These are phyloP conservation scores for Clathrus columnatus DNA, from an alignment of 768 basidiomycete genomes.

Conservation along the genomic window DNA sequence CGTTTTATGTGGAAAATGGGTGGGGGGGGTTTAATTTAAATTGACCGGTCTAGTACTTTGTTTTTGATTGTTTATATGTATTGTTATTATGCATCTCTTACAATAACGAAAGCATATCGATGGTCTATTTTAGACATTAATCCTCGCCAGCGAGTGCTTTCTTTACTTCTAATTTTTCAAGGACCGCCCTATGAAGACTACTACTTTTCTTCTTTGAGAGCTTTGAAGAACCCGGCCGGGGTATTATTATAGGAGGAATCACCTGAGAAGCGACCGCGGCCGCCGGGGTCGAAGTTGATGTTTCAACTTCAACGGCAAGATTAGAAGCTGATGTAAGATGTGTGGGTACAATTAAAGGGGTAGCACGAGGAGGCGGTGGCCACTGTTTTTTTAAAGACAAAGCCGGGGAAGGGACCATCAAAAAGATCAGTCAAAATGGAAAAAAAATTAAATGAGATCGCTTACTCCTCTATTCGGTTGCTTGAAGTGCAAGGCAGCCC, in stretches of 20 bases:
- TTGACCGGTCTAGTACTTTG: not conserved
- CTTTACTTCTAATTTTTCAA: conserved; percentile 69
- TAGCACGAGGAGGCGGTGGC: conserved; percentile 74
- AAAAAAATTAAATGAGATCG: conserved; percentile 13
- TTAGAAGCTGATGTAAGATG: conserved; percentile 34
- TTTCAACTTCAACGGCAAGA: not conserved
- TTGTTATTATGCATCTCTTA: not conserved
- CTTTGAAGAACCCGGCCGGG: conserved; percentile 10
- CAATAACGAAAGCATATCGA: too few relatives aligned
- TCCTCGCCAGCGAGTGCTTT: conserved; percentile 31
- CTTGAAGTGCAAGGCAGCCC: conserved; percentile 84
- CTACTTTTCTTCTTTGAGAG: conserved; percentile 39
- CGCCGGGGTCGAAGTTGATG: conserved; percentile 7
- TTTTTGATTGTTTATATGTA: not conserved
- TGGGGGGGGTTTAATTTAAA: too few relatives aligned
- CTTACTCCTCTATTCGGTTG: conserved; percentile 74
- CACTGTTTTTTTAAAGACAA: conserved; percentile 37
- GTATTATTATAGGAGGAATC: not conserved
- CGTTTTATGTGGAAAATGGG: too few relatives aligned
- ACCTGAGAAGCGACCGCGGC: conserved; percentile 10
- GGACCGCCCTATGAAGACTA: conserved; percentile 58
- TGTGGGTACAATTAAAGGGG: conserved; percentile 70
- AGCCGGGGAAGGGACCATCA: not conserved
- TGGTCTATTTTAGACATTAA: not conserved
- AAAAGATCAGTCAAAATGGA: conserved; percentile 1